phyloP scores from a whole-genome alignment of 2,329 filamentous ascomycete genomes.

The Zelopaecilomyces penicillatus region DNA sequence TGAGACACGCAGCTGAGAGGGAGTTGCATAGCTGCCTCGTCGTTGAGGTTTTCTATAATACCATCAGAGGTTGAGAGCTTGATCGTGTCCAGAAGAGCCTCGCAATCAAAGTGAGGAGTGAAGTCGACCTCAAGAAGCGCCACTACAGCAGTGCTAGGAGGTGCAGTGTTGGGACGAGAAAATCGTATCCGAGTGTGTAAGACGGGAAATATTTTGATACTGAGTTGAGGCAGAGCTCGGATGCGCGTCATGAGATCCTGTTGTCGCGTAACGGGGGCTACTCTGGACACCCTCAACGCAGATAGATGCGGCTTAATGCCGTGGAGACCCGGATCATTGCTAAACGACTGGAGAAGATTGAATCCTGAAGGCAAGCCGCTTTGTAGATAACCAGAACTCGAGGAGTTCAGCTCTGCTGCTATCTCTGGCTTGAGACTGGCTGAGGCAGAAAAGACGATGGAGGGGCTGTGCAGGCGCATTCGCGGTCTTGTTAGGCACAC shows the following conservation, averaged over 20 bases:
- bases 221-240: slow-evolving; percentile 52
- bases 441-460: slow-evolving; percentile 54
- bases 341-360: slow-evolving; percentile 70
- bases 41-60: slow-evolving; percentile 49
- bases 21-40: slow-evolving; percentile 37
- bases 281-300: slow-evolving; percentile 64
- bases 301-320: slow-evolving; percentile 60
- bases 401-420: slow-evolving; percentile 17
- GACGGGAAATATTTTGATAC: slow-evolving; percentile 57
- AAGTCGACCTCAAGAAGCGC: slow-evolving; percentile 68
- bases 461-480: slow-evolving; percentile 57
- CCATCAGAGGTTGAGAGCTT: slow-evolving; percentile 49
- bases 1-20: slow-evolving; percentile 58
- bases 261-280: slow-evolving; percentile 57
- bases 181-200: slow-evolving; percentile 68
- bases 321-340: slow-evolving; percentile 53
- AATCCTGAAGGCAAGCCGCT: slow-evolving; percentile 61
- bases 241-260: slow-evolving; percentile 57
- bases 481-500: slow-evolving; percentile 52
- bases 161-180: slow-evolving; percentile 51
- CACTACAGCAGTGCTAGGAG: slow-evolving; percentile 53
- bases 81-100: slow-evolving; percentile 54
- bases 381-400: slow-evolving; percentile 55
- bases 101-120: slow-evolving; percentile 59
- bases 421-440: slow-evolving; percentile 49